Conservation (phyloP, 2,329 filamentous ascomycete genomes). For the Sarocladium strictum region DNA sequence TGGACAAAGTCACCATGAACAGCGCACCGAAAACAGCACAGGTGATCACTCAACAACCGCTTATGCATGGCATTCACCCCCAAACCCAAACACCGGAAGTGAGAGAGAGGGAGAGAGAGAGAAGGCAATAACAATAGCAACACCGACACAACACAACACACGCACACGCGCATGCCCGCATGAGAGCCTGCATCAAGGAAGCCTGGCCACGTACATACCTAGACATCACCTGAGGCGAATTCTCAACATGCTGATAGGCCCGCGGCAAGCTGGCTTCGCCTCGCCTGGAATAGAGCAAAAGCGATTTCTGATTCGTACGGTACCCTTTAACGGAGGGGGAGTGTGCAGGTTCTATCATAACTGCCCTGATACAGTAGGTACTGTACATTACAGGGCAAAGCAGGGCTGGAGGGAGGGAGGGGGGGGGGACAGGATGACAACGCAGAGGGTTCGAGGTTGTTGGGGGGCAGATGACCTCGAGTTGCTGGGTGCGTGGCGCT, state of each 20-base stretch:
- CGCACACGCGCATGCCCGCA: neutral
- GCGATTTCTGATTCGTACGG: neutral
- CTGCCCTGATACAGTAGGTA: neutral
- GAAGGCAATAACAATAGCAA: neutral
- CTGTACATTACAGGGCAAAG: neutral
- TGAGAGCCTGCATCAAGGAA: neutral
- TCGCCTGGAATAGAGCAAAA: neutral
- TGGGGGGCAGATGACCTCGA: slow-evolving; percentile 5
- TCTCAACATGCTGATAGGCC: slow-evolving; percentile 3
- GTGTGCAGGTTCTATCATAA: neutral
- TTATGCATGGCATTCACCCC: neutral
- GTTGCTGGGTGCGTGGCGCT: neutral
- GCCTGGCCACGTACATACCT: neutral
- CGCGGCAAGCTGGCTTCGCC: neutral
- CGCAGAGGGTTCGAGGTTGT: neutral
- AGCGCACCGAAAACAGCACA: neutral
- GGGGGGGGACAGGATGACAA: neutral
- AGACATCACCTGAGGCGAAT: slow-evolving; percentile 7
- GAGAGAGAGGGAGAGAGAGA: neutral
- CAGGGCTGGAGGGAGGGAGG: neutral
- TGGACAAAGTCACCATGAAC: neutral
- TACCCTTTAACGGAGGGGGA: neutral
- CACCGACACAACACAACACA: neutral
- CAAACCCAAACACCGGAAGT: neutral
- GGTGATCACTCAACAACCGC: slow-evolving; percentile 25